Base-by-base conservation (phyloP, 2,329 filamentous ascomycete genomes). In the Aspergillus pseudoglaucus region DNA sequence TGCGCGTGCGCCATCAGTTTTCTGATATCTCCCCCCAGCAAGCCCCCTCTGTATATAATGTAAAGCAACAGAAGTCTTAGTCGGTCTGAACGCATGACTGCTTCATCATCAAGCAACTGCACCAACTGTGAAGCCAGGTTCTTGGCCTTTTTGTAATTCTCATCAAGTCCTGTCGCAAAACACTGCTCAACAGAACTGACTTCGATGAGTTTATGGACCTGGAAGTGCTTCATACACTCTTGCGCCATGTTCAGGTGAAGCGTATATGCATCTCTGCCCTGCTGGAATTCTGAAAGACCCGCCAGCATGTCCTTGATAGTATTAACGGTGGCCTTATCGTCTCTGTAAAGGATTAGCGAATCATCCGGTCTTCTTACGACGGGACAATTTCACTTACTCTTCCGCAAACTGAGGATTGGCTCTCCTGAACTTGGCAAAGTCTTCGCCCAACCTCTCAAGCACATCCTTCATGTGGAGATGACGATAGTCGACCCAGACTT, bases 381-480 rank as follows among this genome's bases (percentile, higher is more conserved):
- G 44, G 43, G 8, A 40, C 20, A 23, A 30, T 15, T 9, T 15
- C 20, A 56, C 62, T 59, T 54, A 75, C 62, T 82, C 78, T 53
- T 93, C 84, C 10, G 88, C 88, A 62, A 97, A 97, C 63, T 97
- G 88, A 12, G 90, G 87, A 64, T 98, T 95, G 51, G 93, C 84
- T 39, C 85, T 82, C 59, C 95, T 80, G 70, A 98, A 98, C 63
- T 84, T 90, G 60, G 90, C 84, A 63, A 98, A 97, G 64, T 97
- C 91, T 48, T 83, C 80, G 77, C 91, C 93, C 51, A 98, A 76
- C 68, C 91, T 94, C 62, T 91, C 88, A 59, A 97, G 90, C 3
- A 93, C 93, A 66, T 97, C 90, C 66, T 95, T 95, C 93, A 98
- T 98, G 69, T 98, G 93, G 45, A 83, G 80, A 70, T 98, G 93